Base-by-base conservation (phyloP, 2,329 filamentous ascomycete genomes). In the Diplodia sapinea region DNA sequence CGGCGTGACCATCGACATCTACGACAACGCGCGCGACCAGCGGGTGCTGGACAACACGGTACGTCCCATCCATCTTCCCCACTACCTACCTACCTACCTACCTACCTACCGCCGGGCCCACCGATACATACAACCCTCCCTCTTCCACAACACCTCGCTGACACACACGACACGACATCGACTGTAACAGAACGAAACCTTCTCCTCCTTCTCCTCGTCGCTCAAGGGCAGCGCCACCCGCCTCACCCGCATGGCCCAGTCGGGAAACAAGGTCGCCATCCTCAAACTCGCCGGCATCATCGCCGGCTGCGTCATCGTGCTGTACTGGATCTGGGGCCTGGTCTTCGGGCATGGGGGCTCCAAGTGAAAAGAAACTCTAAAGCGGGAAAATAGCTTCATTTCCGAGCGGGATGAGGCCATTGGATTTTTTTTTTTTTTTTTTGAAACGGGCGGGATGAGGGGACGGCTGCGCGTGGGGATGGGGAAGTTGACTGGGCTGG, bases 1-100 rank as follows among this genome's bases (percentile, higher is more conserved):
- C 76, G 92, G 91, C 79, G 93, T 99, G 62, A 99, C 95, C 51
- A 88, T 98, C 71, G 93, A 99, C 82, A 99, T 99, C 76, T 97
- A 98, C 85, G 94, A 98, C 82, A 93, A 95, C 78, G 95, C 95
- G 61, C 88, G 93, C 68, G 88, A 92, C 73, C 94, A 98, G 74
- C 88, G 91, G 72, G 87, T 96, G 70, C 91, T 99, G 72, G 93
- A 99, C 80, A 89, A 88, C 75, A 94, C 92, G 49, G 92, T 96
- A 85, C 68, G 88, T 81, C 20, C 26, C 26, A 26, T 26, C 26
- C 26, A 26, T 26, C 26, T 26, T 26, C 2, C 26, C 20, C 71
- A 55, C 2, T 26, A 26, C 26, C 26, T 26, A 26, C 26, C 26
- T 26, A 26, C 26, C 26, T 4, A 26, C 26, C 26, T 26, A 3